Conservation (phyloP, 1,284 basidiomycete genomes). For the Pterula multifida region DNA sequence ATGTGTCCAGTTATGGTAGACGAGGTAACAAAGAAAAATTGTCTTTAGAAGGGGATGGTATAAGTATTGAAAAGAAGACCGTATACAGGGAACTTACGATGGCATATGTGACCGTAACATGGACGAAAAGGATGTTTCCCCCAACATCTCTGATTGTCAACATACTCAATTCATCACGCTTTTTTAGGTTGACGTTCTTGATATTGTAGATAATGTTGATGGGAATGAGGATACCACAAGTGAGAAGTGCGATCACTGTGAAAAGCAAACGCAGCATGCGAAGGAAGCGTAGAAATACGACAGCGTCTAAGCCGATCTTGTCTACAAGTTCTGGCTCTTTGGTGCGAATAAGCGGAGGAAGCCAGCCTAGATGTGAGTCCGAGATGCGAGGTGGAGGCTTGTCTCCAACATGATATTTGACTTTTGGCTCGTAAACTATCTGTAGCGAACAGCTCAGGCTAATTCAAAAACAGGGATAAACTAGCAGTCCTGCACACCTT, state of each 20-base stretch:
- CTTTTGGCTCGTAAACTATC: slow-evolving; percentile 73
- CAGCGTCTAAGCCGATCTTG: slow-evolving; percentile 89
- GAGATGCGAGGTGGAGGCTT: slow-evolving; percentile 75
- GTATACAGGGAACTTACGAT: slow-evolving; percentile 20
- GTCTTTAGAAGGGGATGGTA: slow-evolving; percentile 18
- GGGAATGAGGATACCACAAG: slow-evolving; percentile 71
- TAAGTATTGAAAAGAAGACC: neutral
- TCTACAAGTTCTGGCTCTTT: slow-evolving; percentile 83
- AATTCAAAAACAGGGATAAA: neutral
- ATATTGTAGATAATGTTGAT: slow-evolving; percentile 60
- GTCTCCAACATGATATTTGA: slow-evolving; percentile 77
- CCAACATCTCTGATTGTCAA: slow-evolving; percentile 70
- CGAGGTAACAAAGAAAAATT: slow-evolving; percentile 46
- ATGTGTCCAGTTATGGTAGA: slow-evolving; percentile 64
- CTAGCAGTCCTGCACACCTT: slow-evolving; percentile 27
- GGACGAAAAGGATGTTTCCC: slow-evolving; percentile 59
- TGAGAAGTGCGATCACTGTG: slow-evolving; percentile 49
- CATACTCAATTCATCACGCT: slow-evolving; percentile 57
- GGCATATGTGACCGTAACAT: slow-evolving; percentile 65
- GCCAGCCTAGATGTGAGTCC: slow-evolving; percentile 78
- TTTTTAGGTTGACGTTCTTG: slow-evolving; percentile 34
- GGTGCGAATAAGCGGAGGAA: slow-evolving; percentile 74
- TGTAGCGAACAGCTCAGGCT: slow-evolving; percentile 4
- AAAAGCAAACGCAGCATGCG: slow-evolving; percentile 81
- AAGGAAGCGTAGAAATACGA: slow-evolving; percentile 85